Evolutionary conservation across 1,284 basidiomycete genomes (phyloP), one percentile per base, ranked within the genome.

Genomic region (Fomitopsis betulina): DNA sequence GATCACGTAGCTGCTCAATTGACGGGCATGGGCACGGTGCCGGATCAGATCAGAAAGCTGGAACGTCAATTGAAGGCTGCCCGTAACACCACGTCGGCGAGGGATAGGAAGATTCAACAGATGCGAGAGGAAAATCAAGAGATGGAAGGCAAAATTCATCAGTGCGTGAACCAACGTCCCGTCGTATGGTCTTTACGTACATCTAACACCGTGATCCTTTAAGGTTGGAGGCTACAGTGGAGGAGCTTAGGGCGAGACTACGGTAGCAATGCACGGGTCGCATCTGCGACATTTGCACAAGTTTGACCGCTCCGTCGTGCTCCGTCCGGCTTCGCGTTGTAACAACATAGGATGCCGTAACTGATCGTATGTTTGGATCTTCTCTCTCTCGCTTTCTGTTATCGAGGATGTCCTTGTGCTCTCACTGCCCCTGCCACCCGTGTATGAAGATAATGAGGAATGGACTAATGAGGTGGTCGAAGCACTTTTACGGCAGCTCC

Each of bases 31-130:
- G 56, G 61, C 13, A 53, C 54, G 8, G 43, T 76, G 3, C 67
- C 68, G 40, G 65, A 70, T 6, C 75, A 78, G 53, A 65, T 82
- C 27, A 65, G 66, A 37, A 76, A 73, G 58, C 68, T 83, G 35
- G 75, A 80, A 59, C 70, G 75, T 45, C 73, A 72, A 56, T 65
- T 67, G 15, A 65, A 67, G 3, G 76, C 78, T 10, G 68, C 76
- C 51, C 70, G 72, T 50, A 69, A 70, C 49, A 73, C 71, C 45
- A 72, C 73, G 33, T 68, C 70, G 3, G 69, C 71, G 5, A 82
- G 79, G 63, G 67, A 66, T 9, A 67, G 62, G 21, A 73, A 64
- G 49, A 80, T 84, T 13, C 60, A 56, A 2, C 60, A 68, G 38
- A 60, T 82, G 35, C 65, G 73, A 57, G 60, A 64, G 38, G 72